These are phyloP conservation scores for Yarrowia sp. DNA, from an alignment of 805 yeast species.

Conservation along the genomic window DNA sequence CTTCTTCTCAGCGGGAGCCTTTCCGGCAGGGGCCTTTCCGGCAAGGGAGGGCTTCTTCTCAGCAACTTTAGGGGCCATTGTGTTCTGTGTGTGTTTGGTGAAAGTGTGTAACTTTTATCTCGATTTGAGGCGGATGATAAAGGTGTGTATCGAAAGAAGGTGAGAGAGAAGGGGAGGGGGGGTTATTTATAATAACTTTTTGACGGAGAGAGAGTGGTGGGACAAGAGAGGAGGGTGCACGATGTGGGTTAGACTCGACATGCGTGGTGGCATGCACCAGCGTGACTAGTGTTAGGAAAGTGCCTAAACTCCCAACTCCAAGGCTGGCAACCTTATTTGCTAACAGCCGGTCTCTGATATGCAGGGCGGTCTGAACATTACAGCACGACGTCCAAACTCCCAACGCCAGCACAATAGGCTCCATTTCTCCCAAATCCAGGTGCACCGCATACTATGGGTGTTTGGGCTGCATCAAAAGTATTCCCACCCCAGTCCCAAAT, in stretches of 20 bases:
- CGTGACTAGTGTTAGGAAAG: no score
- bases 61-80: conserved; percentile 58
- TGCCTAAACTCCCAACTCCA: background rate
- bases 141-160: conserved; percentile 45
- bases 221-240: conserved; percentile 1
- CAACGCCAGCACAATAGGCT: conserved; percentile 38
- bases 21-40: conserved; percentile 75
- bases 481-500: conserved; percentile 34
- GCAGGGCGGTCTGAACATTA: background rate
- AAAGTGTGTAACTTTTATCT: conserved; percentile 46
- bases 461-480: conserved; percentile 25
- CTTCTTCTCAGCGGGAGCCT: conserved; percentile 97
- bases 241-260: conserved; percentile 35
- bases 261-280: background rate
- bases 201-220: background rate
- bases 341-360: conserved; percentile 38
- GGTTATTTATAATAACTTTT: conserved; percentile 35
- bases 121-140: conserved; percentile 43
- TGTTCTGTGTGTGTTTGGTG: conserved; percentile 39
- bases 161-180: conserved; percentile 39
- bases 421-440: conserved; percentile 17
- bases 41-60: conserved; percentile 65
- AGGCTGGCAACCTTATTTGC: conserved; percentile 14
- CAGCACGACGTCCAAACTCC: conserved; percentile 39
- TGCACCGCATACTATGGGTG: conserved; percentile 13